Evolutionary conservation across 495 filamentous ascomycete genomes (phyloP).

Genomic region (Hyaloscypha bicolor): DNA sequence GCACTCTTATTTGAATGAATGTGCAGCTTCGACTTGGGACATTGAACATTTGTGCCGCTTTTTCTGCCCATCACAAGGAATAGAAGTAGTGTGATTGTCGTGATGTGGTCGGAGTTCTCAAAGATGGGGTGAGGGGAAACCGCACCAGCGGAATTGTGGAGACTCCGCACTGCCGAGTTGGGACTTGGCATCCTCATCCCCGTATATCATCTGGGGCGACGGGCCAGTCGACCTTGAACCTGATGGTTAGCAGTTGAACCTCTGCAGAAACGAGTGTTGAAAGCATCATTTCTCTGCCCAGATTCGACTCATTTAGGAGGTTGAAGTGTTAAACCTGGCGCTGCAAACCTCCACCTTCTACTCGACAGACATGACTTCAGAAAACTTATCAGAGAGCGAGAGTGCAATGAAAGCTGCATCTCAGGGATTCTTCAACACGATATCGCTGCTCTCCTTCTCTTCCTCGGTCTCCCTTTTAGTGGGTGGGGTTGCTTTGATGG

Average conservation of each 20-base stretch:
- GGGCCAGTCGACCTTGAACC: background rate
- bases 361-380: background rate
- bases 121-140: conserved; percentile 1
- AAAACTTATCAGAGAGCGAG: background rate
- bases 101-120: background rate
- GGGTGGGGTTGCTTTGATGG: background rate
- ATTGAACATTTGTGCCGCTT: no score
- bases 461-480: background rate
- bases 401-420: background rate
- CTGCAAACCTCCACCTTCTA: background rate
- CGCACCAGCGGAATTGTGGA: background rate
- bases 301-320: background rate
- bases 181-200: background rate
- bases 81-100: background rate
- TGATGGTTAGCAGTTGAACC: background rate
- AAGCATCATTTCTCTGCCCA: no score
- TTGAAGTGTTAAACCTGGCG: background rate
- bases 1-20: no score
- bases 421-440: background rate
- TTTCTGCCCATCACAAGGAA: no score
- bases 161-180: background rate
- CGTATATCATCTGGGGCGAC: background rate
- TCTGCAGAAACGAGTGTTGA: no score
- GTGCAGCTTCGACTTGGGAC: no score
- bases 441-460: background rate